A percentile compares a stretch with the other conserved stretches of the same genome.
Evolutionary conservation across 1,139 yeast species (phyloP).

Genomic region (Candida sanyaensis): DNA sequence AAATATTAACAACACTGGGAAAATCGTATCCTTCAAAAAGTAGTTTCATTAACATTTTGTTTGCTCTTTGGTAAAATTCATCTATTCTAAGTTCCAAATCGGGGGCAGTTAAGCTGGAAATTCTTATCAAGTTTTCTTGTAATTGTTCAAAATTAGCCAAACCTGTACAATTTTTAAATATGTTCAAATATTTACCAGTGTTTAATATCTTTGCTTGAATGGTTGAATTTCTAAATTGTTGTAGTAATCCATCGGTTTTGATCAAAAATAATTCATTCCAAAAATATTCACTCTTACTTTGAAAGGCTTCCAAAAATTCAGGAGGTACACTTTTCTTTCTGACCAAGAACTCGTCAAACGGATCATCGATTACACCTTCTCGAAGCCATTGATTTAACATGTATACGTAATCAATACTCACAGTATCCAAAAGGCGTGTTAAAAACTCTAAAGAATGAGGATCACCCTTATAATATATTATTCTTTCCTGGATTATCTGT

Average conservation of each 20-base stretch:
- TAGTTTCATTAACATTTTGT: conserved; percentile 57
- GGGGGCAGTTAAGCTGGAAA: conserved; percentile 53
- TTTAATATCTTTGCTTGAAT: conserved; percentile 66
- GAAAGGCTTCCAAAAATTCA: conserved; percentile 35
- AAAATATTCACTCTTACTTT: conserved; percentile 65
- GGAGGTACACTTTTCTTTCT: conserved; percentile 42
- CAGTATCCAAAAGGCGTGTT: conserved; percentile 50
- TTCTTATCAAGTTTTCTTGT: conserved; percentile 29
- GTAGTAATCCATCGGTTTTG: conserved; percentile 73
- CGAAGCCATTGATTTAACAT: conserved; percentile 81
- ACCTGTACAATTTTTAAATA: conserved; percentile 62
- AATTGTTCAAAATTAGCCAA: conserved; percentile 33
- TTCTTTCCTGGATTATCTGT: conserved; percentile 58
- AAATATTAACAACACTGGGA: conserved; percentile 43
- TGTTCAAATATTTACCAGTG: conserved; percentile 85
- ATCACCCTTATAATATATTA: conserved; percentile 69
- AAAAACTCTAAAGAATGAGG: conserved; percentile 54
- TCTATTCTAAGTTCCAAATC: conserved; percentile 61
- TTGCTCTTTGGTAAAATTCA: conserved; percentile 70
- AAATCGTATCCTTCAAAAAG: conserved; percentile 65
- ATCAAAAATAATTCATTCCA: conserved; percentile 87
- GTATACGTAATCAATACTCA: conserved; percentile 63
- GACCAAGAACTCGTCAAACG: conserved; percentile 80
- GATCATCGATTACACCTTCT: conserved; percentile 75
- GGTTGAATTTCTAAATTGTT: conserved; percentile 58